A percentile compares a stretch with the other conserved stretches of the same genome.
phyloP scores from a whole-genome alignment of 192 early-diverging fungal genomes.

The Backusella westeae region DNA sequence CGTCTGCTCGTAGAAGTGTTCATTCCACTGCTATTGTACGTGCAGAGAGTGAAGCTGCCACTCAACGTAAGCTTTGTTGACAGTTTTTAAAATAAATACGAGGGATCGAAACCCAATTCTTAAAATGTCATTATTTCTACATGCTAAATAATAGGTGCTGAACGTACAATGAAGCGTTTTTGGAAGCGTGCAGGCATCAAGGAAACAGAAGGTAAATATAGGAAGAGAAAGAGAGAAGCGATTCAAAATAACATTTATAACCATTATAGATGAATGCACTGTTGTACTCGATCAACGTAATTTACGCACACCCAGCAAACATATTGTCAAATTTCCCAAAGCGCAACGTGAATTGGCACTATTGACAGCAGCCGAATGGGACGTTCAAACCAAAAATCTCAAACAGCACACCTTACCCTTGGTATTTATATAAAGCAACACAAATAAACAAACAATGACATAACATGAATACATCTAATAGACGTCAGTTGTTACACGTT shows the following conservation, averaged over 20 bases:
- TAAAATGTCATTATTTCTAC: background rate
- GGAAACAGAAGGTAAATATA: slow-evolving; percentile 43
- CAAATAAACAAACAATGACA: background rate
- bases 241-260: background rate
- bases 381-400: slow-evolving; percentile 75
- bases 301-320: slow-evolving; percentile 82
- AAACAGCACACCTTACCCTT: slow-evolving; percentile 87
- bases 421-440: slow-evolving; percentile 39
- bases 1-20: background rate
- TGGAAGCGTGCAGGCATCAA: slow-evolving; percentile 57
- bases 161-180: slow-evolving; percentile 57
- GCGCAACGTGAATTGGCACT: slow-evolving; percentile 67
- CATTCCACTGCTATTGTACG: background rate
- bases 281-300: slow-evolving; percentile 76
- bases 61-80: slow-evolving; percentile 1
- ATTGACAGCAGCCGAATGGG: slow-evolving; percentile 92
- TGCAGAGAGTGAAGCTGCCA: slow-evolving; percentile 10
- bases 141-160: slow-evolving; percentile 32
- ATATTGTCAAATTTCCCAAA: slow-evolving; percentile 57
- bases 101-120: background rate
- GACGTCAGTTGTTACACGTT: slow-evolving; percentile 87
- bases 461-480: slow-evolving; percentile 17
- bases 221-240: background rate
- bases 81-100: background rate
- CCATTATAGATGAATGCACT: slow-evolving; percentile 1